Evolutionary conservation across 2,329 filamentous ascomycete genomes (phyloP), one percentile per base, ranked within the genome.

Genomic region (Botrytis hyacinthi): DNA sequence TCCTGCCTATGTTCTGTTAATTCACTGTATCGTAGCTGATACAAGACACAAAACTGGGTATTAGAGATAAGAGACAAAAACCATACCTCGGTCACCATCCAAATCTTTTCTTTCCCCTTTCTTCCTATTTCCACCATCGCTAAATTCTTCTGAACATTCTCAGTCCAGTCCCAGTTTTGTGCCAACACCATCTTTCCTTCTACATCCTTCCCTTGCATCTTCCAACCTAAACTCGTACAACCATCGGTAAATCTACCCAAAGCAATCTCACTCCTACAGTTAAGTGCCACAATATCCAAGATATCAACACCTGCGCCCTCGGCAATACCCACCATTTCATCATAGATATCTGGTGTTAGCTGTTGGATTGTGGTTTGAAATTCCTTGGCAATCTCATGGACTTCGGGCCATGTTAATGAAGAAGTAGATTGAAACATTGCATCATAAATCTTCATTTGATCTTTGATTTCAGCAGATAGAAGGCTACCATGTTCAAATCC

Each of bases 91-190:
- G 65, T 68, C 8, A 68, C 65, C 46, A 68, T 68, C 65, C 65
- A 68, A 29, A 68, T 54, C 26, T 68, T 68, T 0, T 40, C 46
- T 22, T 68, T 40, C 2, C 18, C 46, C 4, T 12, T 6, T 29
- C 46, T 29, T 40, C 54, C 65, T 40, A 68, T 76, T 37, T 65
- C 72, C 68, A 77, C 75, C 18, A 78, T 40, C 14, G 75, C 75
- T 14, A 76, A 40, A 73, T 76, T 76, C 44, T 73, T 63, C 37
- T 75, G 72, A 8, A 77, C 74, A 32, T 73, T 74, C 37, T 51
- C 63, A 14, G 75, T 75, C 78, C 76, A 78, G 65, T 79, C 78
- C 78, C 78, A 79, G 63, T 79, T 79, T 67, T 79, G 78, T 20
- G 73, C 77, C 32, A 79, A 68, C 8, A 76, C 18, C 0, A 73